Base-by-base conservation (phyloP, 1,284 basidiomycete species). In the Mycosarcoma mackinlayi region DNA sequence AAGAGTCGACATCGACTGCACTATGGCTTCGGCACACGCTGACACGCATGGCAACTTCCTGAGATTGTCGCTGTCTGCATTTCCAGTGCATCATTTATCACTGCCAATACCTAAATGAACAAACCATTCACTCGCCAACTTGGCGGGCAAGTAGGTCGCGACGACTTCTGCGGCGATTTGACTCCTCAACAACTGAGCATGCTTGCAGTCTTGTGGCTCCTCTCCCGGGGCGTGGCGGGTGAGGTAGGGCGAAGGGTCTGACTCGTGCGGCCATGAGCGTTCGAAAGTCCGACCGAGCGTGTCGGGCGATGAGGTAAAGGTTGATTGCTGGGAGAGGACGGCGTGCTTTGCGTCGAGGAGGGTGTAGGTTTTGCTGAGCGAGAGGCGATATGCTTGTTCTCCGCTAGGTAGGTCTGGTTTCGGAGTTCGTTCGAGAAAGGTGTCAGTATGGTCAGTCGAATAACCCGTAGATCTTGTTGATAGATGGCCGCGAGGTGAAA, bases 261-360 rank as follows among this genome's bases (percentile, higher is more conserved):
- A 54, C 4, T 64, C 59, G 24, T 25, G 31, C 3, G 44, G 47
- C 57, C 69, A 64, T 14, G 61, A 46, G 3, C 73, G 57, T 37
- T 71, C 65, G 16, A 68, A 72, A 21, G 25, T 49, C 2, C 68
- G 33, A 0, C 60, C 64, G 3, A 75, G 56, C 6, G 62, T 66
- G 30, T 67, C 68, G 16, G 73, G 64, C 6, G 73, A 45, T 3
- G 46, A 37, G 6, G 44, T 45, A 25, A 75, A 72, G 4, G 61
- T 68, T 4, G 53, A 45, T 31, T 46, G 31, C 3, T 24, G 19
- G 1, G 53, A 28, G 3, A 75, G 39, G 10, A 16, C 14, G 6
- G 28, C 2, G 10, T 64, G 61, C 23, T 72, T 72, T n/a, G 6
- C 18, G 34, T 59, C 57, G 24, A 75, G 55, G 11, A 69, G 23